Evolutionary conservation across 2,329 filamentous ascomycete genomes (phyloP).

Genomic region (Cladosporium sp.): DNA sequence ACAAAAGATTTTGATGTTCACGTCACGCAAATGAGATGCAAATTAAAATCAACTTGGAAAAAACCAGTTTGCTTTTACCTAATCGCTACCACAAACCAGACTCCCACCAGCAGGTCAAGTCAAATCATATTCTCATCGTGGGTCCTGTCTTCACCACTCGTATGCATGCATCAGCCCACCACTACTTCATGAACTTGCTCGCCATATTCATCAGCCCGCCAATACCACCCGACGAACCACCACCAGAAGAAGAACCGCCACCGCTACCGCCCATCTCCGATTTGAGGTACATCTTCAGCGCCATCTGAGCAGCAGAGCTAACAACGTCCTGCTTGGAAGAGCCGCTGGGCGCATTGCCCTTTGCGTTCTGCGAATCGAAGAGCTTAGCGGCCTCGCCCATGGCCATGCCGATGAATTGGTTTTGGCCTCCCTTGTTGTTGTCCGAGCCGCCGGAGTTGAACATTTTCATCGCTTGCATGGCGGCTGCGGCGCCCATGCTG

Average conservation of each 20-base stretch:
- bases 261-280: conserved; percentile 49
- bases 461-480: conserved; percentile 75
- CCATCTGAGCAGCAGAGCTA: conserved; percentile 76
- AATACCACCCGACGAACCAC: conserved; percentile 30
- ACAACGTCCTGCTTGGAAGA: conserved; percentile 77
- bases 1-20: too few relatives aligned
- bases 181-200: conserved; percentile 52
- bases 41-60: too few relatives aligned
- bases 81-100: too few relatives aligned
- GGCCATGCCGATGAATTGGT: conserved; percentile 75
- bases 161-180: too few relatives aligned
- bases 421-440: conserved; percentile 54
- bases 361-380: conserved; percentile 53
- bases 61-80: too few relatives aligned
- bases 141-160: too few relatives aligned
- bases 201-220: conserved; percentile 54
- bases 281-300: conserved; percentile 88
- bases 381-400: conserved; percentile 84
- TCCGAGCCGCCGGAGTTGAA: conserved; percentile 48
- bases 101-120: too few relatives aligned
- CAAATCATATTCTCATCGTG: too few relatives aligned
- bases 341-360: conserved; percentile 47
- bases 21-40: too few relatives aligned
- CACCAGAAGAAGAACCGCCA: conserved; percentile 45
- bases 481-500: conserved; percentile 63